These are phyloP conservation scores for Helotiales sp. DNA, from an alignment of 2,329 filamentous ascomycete genomes.

Conservation along the genomic window DNA sequence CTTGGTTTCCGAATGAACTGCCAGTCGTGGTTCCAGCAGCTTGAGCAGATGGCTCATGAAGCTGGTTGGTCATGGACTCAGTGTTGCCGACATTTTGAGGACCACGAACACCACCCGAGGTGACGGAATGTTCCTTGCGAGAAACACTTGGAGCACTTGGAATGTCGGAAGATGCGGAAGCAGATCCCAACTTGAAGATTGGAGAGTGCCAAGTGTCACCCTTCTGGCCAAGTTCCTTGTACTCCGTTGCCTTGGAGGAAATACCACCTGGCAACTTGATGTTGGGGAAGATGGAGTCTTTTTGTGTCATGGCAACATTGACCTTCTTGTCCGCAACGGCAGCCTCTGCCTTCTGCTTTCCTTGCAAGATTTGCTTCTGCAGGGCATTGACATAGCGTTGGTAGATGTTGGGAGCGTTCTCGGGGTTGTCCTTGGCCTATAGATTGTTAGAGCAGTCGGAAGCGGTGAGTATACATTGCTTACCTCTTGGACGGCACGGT, in stretches of 20 bases:
- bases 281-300: conserved; percentile 91
- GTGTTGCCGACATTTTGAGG: conserved; percentile 38
- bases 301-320: conserved; percentile 82
- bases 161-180: conserved; percentile 73
- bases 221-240: conserved; percentile 83
- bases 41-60: conserved; percentile 24
- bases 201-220: conserved; percentile 95
- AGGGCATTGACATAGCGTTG: conserved; percentile 78
- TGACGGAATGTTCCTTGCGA: conserved; percentile 54
- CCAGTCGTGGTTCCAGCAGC: conserved; percentile 38
- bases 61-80: conserved; percentile 24
- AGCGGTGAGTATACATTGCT: not conserved
- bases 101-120: conserved; percentile 35
- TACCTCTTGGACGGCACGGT: conserved; percentile 67
- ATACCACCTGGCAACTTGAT: conserved; percentile 87
- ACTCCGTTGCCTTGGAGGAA: conserved; percentile 91
- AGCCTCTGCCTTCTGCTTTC: conserved; percentile 75
- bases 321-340: conserved; percentile 75
- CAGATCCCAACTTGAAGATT: conserved; percentile 85
- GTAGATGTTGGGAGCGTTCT: conserved; percentile 82
- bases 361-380: conserved; percentile 74
- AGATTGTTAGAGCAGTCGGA: not conserved
- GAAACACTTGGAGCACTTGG: conserved; percentile 60
- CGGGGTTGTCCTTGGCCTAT: conserved; percentile 65
- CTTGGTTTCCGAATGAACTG: conserved; percentile 35